Percentiles rank a stretch among this genome's conserved stretches.
Evolutionary conservation across 306 rosid genomes (phyloP).

Genomic region (Lotus japonicus): DNA sequence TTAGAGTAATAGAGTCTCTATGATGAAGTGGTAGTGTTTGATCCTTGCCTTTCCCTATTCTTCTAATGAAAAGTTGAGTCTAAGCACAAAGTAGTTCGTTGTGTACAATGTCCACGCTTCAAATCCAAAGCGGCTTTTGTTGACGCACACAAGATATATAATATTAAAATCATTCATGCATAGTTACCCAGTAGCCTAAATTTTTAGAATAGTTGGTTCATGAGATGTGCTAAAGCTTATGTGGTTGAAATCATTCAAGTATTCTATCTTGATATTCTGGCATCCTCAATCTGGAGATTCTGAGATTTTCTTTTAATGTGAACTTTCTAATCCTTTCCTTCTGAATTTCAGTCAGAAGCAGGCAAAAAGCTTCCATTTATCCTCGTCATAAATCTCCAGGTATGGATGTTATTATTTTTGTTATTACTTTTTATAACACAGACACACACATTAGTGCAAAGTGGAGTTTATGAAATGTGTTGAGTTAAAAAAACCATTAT

Average conservation of each 20-base stretch:
- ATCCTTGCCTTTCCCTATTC: too few relatives aligned
- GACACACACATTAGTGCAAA: background rate
- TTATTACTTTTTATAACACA: background rate
- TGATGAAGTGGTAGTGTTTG: too few relatives aligned
- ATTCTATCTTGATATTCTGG: constrained; percentile 6
- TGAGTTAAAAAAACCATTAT: constrained; percentile 3
- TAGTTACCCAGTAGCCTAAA: too few relatives aligned
- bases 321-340: constrained; percentile 27
- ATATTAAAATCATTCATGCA: too few relatives aligned
- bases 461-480: constrained; percentile 3
- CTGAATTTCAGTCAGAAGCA: constrained; percentile 63
- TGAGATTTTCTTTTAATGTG: background rate
- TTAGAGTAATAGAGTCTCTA: too few relatives aligned
- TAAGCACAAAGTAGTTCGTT: too few relatives aligned
- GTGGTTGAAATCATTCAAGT: constrained; percentile 3
- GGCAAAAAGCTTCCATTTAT: constrained; percentile 88
- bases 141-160: too few relatives aligned
- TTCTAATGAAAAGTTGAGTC: too few relatives aligned
- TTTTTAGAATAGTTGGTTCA: too few relatives aligned
- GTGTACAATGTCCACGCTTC: too few relatives aligned
- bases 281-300: background rate
- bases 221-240: background rate
- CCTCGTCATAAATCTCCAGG: constrained; percentile 90
- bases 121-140: too few relatives aligned
- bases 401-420: constrained; percentile 25